A percentile compares a stretch with the other conserved stretches of the same genome.
These are phyloP conservation scores for Dalbergia cochinchinensis DNA, from an alignment of 306 rosid genomes.

Conservation along the genomic window DNA sequence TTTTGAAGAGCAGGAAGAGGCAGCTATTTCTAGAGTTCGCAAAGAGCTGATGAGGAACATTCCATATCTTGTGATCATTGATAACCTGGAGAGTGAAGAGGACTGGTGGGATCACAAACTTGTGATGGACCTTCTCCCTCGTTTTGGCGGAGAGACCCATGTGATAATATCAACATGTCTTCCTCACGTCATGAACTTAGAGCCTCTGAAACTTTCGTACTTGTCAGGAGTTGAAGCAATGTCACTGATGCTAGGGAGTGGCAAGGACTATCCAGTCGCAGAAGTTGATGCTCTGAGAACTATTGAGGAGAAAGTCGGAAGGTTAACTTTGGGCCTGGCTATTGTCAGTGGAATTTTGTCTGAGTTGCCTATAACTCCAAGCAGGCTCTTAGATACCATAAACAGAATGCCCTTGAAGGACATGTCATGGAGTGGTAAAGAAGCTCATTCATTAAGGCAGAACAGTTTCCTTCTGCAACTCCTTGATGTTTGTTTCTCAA, in stretches of 20 bases:
- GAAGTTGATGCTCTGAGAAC: constrained; percentile 81
- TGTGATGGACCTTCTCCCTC: constrained; percentile 97
- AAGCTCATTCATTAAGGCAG: constrained; percentile 63
- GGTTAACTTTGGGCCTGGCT: constrained; percentile 84
- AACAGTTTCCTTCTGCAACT: constrained; percentile 84
- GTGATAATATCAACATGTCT: constrained; percentile 83
- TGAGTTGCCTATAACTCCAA: constrained; percentile 89
- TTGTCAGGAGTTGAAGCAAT: constrained; percentile 89
- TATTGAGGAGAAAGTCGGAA: constrained; percentile 81
- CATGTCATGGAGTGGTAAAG: constrained; percentile 73
- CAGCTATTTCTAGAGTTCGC: constrained; percentile 77
- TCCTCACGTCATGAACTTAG: constrained; percentile 82
- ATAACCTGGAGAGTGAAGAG: constrained; percentile 87
- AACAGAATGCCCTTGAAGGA: constrained; percentile 89
- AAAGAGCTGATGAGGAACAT: constrained; percentile 88
- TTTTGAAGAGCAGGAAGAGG: constrained; percentile 88
- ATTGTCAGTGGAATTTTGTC: constrained; percentile 79
- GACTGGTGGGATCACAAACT: constrained; percentile 98
- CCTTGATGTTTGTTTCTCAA: constrained; percentile 87
- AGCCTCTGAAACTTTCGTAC: constrained; percentile 81
- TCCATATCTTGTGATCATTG: constrained; percentile 83
- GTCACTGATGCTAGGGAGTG: constrained; percentile 77
- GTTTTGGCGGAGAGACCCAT: constrained; percentile 90
- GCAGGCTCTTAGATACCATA: constrained; percentile 83
- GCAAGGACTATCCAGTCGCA: constrained; percentile 71